A percentile compares a stretch with the other conserved stretches of the same genome.
Conservation (phyloP, 225 moss, liverwort and hornwort species). For the Polytrichum commune region DNA sequence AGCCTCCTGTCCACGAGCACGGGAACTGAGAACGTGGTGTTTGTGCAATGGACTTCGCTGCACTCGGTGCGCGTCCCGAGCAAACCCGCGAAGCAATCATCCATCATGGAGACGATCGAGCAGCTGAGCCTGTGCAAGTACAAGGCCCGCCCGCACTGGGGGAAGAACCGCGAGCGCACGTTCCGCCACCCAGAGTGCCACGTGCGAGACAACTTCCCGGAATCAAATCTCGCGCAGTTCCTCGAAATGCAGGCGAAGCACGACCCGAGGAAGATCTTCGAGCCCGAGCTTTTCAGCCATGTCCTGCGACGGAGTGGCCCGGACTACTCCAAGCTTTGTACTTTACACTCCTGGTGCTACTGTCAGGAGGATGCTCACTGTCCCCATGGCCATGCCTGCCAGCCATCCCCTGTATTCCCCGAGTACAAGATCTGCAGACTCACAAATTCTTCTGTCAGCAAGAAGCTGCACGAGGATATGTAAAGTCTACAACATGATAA, state of each 20-base stretch:
- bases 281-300: constrained; percentile 39
- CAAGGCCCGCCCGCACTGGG: constrained; percentile 40
- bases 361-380: constrained; percentile 44
- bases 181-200: constrained; percentile 46
- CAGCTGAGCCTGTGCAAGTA: constrained; percentile 56
- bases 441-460: not conserved
- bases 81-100: constrained; percentile 34
- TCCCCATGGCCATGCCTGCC: constrained; percentile 29
- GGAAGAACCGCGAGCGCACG: constrained; percentile 39
- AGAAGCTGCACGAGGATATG: not conserved
- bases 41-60: constrained; percentile 25
- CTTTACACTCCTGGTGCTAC: constrained; percentile 31
- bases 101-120: constrained; percentile 44
- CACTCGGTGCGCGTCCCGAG: constrained; percentile 28
- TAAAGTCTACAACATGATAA: not conserved
- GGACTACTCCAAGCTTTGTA: constrained; percentile 27
- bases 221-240: constrained; percentile 19
- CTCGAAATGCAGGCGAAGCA: constrained; percentile 36
- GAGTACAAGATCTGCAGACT: constrained; percentile 36
- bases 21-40: constrained; percentile 44
- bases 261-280: constrained; percentile 42
- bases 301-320: constrained; percentile 35
- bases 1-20: constrained; percentile 33
- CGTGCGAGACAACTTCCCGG: constrained; percentile 30
- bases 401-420: constrained; percentile 28